Evolutionary conservation across 2,329 filamentous ascomycete species (phyloP).

Genomic region (Pseudogymnoascus sp.): DNA sequence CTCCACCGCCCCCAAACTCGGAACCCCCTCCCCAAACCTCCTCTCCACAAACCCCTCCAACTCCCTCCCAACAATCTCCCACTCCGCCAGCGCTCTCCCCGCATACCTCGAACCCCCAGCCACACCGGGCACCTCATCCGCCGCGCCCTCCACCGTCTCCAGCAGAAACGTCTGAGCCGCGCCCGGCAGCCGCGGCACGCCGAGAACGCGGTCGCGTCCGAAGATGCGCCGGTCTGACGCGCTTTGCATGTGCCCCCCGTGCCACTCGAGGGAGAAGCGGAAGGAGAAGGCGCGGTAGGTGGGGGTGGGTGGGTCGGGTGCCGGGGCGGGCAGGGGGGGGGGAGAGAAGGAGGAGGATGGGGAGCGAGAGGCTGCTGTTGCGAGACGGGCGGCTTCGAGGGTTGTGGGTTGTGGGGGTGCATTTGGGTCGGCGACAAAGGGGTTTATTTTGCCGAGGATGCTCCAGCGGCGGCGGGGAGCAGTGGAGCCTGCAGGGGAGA

Average conservation of each 20-base stretch:
- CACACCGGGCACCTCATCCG: conserved; percentile 19
- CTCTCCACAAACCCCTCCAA: conserved; percentile 76
- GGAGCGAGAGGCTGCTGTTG: conserved; percentile 39
- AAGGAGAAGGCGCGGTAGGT: conserved; percentile 48
- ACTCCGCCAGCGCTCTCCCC: conserved; percentile 69
- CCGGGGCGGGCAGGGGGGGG: conserved; percentile 36
- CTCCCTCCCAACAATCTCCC: conserved; percentile 65
- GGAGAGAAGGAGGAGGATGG: conserved; percentile 35
- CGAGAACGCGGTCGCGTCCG: conserved; percentile 53
- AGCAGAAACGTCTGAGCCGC: conserved; percentile 59
- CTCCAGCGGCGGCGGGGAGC: conserved; percentile 39
- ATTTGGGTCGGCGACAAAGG: conserved; percentile 28
- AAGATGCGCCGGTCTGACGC: conserved; percentile 29
- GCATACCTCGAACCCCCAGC: conserved; percentile 46
- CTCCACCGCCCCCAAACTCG: conserved; percentile 58
- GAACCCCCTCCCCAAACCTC: conserved; percentile 63
- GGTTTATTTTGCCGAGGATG: conserved; percentile 54
- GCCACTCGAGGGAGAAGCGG: conserved; percentile 64
- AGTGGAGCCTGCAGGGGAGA: conserved; percentile 37
- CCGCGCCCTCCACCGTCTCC: conserved; percentile 24
- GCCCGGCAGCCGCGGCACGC: conserved; percentile 58
- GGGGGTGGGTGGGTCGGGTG: conserved; percentile 41
- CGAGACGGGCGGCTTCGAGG: conserved; percentile 41
- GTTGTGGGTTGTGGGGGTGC: conserved; percentile 24
- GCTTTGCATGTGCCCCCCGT: not conserved